phyloP scores from a whole-genome alignment of 2,329 filamentous ascomycete species.

The Alternaria angustiovoidea region DNA sequence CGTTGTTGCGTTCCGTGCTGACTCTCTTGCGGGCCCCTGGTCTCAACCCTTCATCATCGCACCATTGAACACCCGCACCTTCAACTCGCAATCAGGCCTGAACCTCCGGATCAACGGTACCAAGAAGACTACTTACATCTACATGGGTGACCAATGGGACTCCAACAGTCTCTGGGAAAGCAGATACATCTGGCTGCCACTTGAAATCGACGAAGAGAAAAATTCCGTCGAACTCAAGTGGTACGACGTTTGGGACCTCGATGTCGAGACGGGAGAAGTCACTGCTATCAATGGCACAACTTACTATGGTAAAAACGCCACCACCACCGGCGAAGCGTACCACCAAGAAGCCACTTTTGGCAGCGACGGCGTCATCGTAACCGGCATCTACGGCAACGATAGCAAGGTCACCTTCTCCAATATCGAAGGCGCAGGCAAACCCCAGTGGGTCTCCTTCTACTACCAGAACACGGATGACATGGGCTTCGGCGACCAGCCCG shows the following conservation, averaged over 20 bases:
- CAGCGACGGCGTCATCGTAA: constrained; percentile 57
- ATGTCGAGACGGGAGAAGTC: constrained; percentile 62
- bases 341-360: constrained; percentile 65
- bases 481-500: constrained; percentile 64
- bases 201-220: constrained; percentile 61
- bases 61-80: constrained; percentile 61
- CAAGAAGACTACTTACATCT: constrained; percentile 61
- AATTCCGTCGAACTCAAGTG: constrained; percentile 61
- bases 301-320: constrained; percentile 59
- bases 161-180: constrained; percentile 65
- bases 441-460: constrained; percentile 67
- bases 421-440: constrained; percentile 60
- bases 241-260: constrained; percentile 65
- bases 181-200: constrained; percentile 65
- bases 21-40: constrained; percentile 61
- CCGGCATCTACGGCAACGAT: constrained; percentile 64
- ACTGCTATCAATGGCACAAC: constrained; percentile 57
- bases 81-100: constrained; percentile 63
- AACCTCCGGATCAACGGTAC: constrained; percentile 58
- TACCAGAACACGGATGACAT: constrained; percentile 69
- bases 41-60: constrained; percentile 63
- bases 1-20: constrained; percentile 64
- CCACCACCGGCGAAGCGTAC: constrained; percentile 58
- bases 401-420: constrained; percentile 62
- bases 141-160: constrained; percentile 64